Base-by-base conservation (phyloP, 1,139 yeast genomes). In the Casaregolazyma suthepensis region DNA sequence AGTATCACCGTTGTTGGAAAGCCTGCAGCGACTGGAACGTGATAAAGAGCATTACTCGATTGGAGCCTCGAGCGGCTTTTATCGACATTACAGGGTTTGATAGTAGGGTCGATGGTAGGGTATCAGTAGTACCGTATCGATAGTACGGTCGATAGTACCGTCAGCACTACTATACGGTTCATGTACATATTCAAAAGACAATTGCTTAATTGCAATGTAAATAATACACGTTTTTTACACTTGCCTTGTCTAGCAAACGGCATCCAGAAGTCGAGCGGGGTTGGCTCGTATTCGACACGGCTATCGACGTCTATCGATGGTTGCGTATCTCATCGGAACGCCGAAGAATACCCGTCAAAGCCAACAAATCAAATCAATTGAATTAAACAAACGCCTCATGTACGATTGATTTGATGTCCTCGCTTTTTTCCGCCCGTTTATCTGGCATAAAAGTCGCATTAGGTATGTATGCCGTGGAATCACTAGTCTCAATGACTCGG, bases 1-100 rank as follows among this genome's bases (percentile, higher is more conserved):
- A 56, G 43, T 49, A 10, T 42, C 50, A 13, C 51, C 55, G 17
- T 43, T 53, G 45, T n/a, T 50, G 26, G 46, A 37, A 18, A 43
- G 40, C 9, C 42, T 53, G 23, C 43, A 46, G 44, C 38, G 48
- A 35, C 44, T 52, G 6, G 50, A 52, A 42, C 19, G 29, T 3
- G 49, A 31, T 37, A 15, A 23, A 37, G 10, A 23, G 22, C 52
- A 49, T 37, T 49, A 49, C 20, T 43, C 48, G 9, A 19, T 44
- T 23, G 46, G 46, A 13, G 46, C 52, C 7, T 31, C 47, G 5
- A 43, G 23, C 31, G 52, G 52, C 20, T 49, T 49, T 37, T 44
- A 43, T 43, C 46, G 38, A 17, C 52, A 49, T 22, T 43, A 49
- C 31, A 37, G 26, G 22, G 45, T 23, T 13, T 49, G n/a, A 47